A percentile compares a stretch with the other conserved stretches of the same genome.
These are phyloP conservation scores for Magnusiomyces fungicola DNA, from an alignment of 1,139 yeast species.

Conservation along the genomic window DNA sequence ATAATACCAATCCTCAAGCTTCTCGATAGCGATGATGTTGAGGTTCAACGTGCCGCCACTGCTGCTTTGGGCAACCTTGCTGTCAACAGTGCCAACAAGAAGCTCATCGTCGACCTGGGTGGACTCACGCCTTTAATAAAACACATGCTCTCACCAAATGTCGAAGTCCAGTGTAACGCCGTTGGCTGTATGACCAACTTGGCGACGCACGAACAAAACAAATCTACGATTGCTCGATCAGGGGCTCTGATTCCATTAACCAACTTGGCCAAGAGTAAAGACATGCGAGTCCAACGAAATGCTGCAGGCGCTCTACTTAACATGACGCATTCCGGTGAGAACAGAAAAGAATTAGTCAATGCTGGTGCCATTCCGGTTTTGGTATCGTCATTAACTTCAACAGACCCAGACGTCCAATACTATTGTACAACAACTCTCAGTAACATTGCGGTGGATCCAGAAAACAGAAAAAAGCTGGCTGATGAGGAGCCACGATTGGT, in stretches of 20 bases:
- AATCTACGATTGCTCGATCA: constrained; percentile 87
- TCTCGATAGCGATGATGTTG: constrained; percentile 81
- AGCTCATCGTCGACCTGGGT: constrained; percentile 94
- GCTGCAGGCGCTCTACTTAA: constrained; percentile 96
- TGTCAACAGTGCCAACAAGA: constrained; percentile 89
- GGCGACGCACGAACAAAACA: constrained; percentile 98
- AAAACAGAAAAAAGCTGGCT: constrained; percentile 78
- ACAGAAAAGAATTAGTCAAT: constrained; percentile 90
- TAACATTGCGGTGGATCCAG: constrained; percentile 93
- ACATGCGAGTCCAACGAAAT: constrained; percentile 92
- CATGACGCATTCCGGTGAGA: constrained; percentile 97
- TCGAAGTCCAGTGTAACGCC: constrained; percentile 98
- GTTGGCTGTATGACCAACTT: constrained; percentile 97
- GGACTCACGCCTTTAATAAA: constrained; percentile 92
- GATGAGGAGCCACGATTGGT: constrained; percentile 94
- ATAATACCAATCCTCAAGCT: constrained; percentile 86
- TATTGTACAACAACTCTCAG: constrained; percentile 97
- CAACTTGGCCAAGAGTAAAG: constrained; percentile 87
- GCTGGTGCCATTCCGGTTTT: constrained; percentile 98
- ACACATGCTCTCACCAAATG: constrained; percentile 95
- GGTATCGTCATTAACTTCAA: constrained; percentile 77
- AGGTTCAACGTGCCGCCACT: constrained; percentile 97
- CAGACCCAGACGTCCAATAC: constrained; percentile 95
- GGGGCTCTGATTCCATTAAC: constrained; percentile 97
- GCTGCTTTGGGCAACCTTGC: constrained; percentile 97